Base-by-base conservation (phyloP, 305 asterid species). In the Andrographis paniculata region DNA sequence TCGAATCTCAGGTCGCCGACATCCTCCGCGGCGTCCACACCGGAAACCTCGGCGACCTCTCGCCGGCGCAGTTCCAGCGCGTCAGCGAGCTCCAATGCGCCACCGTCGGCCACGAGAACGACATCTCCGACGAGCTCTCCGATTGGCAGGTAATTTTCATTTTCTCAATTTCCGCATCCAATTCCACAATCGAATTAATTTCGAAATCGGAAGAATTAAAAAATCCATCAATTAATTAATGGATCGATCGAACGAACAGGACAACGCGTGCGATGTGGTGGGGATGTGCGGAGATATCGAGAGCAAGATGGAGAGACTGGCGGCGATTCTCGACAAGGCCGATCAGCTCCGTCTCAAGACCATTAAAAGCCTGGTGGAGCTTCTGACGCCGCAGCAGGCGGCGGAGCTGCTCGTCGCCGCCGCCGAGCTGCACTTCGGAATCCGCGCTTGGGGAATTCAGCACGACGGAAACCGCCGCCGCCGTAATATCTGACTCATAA, bases 41-140 rank as follows among this genome's bases (percentile, higher is more conserved):
- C 42, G 94, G 94, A 1, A 82, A 87, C 45, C 87, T 87, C 35
- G 87, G 93, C 0, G 93, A 87, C 23, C 64, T 87, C 30, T 69
- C 94, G 1, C 79, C 93, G 2, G 69, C 14, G 0, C 94, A 82
- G 64, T 71, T 83, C 59, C 70, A 69, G 55, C 80, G 85, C 4
- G 85, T 87, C 14, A 87, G 87, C 22, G 93, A 83, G 70, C 84
- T 83, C 14, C 96, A 87, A 59, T 77, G 85, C 21, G 71, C 75
- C 53, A 75, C 96, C 17, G 93, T 86, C 4, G 70, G 62, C 0
- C 55, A 58, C 16, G 96, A 86, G 64, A 77, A 80, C 40, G 63
- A 57, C 48, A 70, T 86, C 58, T 63, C 70, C 20, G 77, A 72
- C 12, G 74, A 79, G 15, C 77, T 77, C 48, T 67, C 70, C 42